Evolutionary conservation across 179 eudicot genomes (phyloP), one percentile per base, ranked within the genome.

Genomic region (Spinacia oleracea): DNA sequence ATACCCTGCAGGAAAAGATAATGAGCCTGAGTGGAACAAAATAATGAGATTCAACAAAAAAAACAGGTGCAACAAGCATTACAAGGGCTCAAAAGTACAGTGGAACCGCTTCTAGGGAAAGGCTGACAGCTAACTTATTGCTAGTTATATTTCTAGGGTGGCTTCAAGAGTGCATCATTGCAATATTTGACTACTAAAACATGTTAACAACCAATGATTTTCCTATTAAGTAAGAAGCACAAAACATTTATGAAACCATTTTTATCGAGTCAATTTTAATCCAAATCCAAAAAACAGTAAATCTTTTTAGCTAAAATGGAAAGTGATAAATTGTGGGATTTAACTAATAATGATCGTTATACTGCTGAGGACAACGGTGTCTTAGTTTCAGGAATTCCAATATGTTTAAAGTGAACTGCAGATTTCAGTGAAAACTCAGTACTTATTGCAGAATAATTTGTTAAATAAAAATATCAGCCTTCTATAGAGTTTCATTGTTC

Each of bases 1-100:
- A 94, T 91, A 65, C 97, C 98, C 98, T 94, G 82, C 51, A 60
- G 51, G 23, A 62, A 60, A 75, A 40, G 38, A 31, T 23, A 5
- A 68, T 58, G 20, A 66, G 72, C 58, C 23, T 12, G 38, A 70
- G n/a, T 32, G 67, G 42, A 23, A 73, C 16, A 45, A 9, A 43
- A 51, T n/a, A 79, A 12, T 31, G 48, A 59, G 40, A 59, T 21
- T 35, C 27, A 73, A 18, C 42, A 55, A 62, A 21, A 18, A 18
- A 60, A 48, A 45, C 12, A 43, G 68, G 29, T 6, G 51, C 48
- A 67, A 73, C 23, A 51, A 35, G 38, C 0, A 38, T 18, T 27
- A 46, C 32, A 58, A 1, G 20, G 51, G 72, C 72, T 25, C 65
- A 71, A 60, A 38, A 63, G 25, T 62, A 48, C 72, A 73, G 38